Evolutionary conservation across 768 basidiomycete genomes (phyloP), one percentile per base, ranked within the genome.

Genomic region (Daedalea quercina): DNA sequence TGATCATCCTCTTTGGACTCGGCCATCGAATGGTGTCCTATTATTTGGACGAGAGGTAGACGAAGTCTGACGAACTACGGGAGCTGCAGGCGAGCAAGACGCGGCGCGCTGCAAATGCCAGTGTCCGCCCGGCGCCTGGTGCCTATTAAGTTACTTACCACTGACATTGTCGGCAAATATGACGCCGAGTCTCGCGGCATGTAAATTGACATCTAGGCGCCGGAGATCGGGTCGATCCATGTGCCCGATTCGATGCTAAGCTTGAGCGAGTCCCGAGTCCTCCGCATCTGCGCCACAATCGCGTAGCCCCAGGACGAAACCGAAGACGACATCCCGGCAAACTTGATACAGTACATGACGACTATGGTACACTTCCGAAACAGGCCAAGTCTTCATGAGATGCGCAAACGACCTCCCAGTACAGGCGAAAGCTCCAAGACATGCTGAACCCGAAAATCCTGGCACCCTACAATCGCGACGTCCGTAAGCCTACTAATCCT

Each of bases 391-490:
- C 9, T 8, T 40, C 37, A 49, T 19, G 48, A 54, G 9, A 44
- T 26, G 23, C 59, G 49, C 44, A 66, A 47, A 47, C 63, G 37
- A 22, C 55, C 43, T 2, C 69, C 69, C 9, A 68, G 54, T 25
- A 63, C 47, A 20, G 55, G 52, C n/a, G 51, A 50, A 19, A 70
- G 58, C 33, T 55, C 58, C 34, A 59, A 44, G 7, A 45, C 63
- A 44, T 70, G 63, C 4, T 62, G 42, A 19, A 45, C 53, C 31
- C 54, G 46, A 40, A 70, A 64, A 23, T 68, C 62, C 8, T 53
- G 46, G 54, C 69, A 70, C 2, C 59, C 57, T 11, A 64, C 59
- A 13, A 70, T 60, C 11, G 60, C 58, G n/a, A 70, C 63, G 43
- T 62, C 57, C 52, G 63, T 52, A 54, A 70, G 47, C 43, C 57